phyloP scores from a whole-genome alignment of 2,329 filamentous ascomycete genomes.

The Colletotrichum lupini region DNA sequence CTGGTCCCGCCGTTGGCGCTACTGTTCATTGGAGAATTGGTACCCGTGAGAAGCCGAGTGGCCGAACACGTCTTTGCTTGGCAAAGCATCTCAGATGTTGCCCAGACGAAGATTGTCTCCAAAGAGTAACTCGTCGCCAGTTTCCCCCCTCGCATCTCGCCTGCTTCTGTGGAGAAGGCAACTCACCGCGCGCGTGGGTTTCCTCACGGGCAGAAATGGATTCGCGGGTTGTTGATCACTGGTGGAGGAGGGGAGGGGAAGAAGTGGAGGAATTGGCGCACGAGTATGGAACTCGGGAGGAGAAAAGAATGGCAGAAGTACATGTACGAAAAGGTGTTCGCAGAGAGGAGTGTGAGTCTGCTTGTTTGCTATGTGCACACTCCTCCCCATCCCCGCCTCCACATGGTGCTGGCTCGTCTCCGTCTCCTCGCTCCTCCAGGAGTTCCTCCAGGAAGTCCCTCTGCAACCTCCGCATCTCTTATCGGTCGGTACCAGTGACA shows the following conservation, averaged over 20 bases:
- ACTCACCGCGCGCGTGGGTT: not conserved
- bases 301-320: not conserved
- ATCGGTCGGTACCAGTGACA: not conserved
- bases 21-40: not conserved
- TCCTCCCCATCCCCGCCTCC: not conserved
- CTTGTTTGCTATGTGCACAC: not conserved
- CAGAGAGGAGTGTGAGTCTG: not conserved
- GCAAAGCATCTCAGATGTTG: not conserved
- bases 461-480: not conserved
- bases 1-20: not conserved
- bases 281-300: not conserved
- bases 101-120: not conserved
- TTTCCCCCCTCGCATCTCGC: too few relatives aligned
- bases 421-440: not conserved
- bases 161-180: not conserved
- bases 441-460: not conserved
- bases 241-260: not conserved
- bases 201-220: not conserved
- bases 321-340: not conserved
- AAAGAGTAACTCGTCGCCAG: not conserved
- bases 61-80: not conserved
- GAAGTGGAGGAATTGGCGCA: not conserved
- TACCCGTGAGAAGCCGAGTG: not conserved
- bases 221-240: not conserved
- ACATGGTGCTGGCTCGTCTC: slow-evolving; percentile 1